These are phyloP conservation scores for Nitzschia sp. DNA, from an alignment of 108 stramenopile genomes.

Conservation along the genomic window DNA sequence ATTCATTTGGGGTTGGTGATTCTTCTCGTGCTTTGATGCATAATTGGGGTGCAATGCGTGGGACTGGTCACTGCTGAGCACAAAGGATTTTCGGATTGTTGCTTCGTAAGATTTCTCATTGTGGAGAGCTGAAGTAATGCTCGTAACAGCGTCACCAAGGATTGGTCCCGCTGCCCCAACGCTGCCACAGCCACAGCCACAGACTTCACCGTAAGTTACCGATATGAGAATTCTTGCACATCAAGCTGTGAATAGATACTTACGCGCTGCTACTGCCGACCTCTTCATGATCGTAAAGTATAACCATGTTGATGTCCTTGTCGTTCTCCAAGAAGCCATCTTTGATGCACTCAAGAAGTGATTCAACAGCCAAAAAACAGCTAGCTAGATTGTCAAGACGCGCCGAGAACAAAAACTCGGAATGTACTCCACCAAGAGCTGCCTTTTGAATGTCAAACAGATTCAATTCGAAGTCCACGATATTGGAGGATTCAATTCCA, in stretches of 20 bases:
- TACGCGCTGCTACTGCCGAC: constrained; percentile 76
- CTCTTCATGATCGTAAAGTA: constrained; percentile 98
- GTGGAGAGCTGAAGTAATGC: constrained; percentile 63
- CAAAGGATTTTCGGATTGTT: constrained; percentile 58
- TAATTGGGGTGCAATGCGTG: constrained; percentile 99
- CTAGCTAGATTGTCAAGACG: constrained; percentile 95
- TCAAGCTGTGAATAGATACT: constrained; percentile 11
- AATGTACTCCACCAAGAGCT: constrained; percentile 78
- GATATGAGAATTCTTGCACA: neutral
- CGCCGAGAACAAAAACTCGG: constrained; percentile 92
- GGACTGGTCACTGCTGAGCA: constrained; percentile 89
- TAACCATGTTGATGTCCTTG: constrained; percentile 78
- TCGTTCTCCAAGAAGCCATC: constrained; percentile 48
- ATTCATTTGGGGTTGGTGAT: constrained; percentile 92
- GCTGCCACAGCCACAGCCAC: no score
- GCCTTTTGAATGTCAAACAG: constrained; percentile 93
- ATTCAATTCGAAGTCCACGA: constrained; percentile 93
- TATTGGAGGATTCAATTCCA: constrained; percentile 49
- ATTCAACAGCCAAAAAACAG: constrained; percentile 85
- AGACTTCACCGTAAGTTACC: neutral
- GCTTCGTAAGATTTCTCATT: constrained; percentile 30
- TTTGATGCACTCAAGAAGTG: constrained; percentile 61
- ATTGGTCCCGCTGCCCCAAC: constrained; percentile 89
- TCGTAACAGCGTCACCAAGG: constrained; percentile 70
- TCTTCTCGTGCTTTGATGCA: constrained; percentile 90